A percentile compares a stretch with the other conserved stretches of the same genome.
These are phyloP conservation scores for Coniochaeta prunicola DNA, from an alignment of 2,329 filamentous ascomycete genomes.

Conservation along the genomic window DNA sequence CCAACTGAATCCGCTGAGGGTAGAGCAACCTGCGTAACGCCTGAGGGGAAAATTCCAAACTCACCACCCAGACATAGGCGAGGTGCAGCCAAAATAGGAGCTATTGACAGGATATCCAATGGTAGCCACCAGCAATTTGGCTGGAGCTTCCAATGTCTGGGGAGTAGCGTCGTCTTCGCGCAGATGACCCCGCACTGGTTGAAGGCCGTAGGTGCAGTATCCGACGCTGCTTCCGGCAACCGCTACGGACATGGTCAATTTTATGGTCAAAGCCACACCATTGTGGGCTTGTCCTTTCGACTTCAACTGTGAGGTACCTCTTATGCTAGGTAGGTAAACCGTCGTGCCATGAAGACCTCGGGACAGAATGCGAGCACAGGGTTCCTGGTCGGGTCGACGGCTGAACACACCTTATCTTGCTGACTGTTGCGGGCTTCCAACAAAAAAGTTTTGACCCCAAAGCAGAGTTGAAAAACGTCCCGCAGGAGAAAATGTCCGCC, in stretches of 20 bases:
- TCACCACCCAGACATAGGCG: neutral
- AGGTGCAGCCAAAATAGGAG: neutral
- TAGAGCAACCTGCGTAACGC: neutral
- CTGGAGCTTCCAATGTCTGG: neutral
- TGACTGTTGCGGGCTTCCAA: neutral
- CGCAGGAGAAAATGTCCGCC: neutral
- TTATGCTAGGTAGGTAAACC: too few relatives aligned
- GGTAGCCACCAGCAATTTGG: neutral
- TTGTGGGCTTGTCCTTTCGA: neutral
- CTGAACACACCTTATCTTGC: neutral
- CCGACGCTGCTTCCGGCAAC: constrained; percentile 6
- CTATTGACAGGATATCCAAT: neutral
- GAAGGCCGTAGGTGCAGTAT: neutral
- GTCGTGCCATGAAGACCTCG: too few relatives aligned
- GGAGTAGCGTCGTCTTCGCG: neutral
- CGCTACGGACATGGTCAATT: constrained; percentile 9
- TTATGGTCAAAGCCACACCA: neutral
- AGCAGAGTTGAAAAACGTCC: neutral
- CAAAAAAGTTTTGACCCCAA: neutral
- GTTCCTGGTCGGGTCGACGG: too few relatives aligned
- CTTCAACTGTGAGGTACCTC: too few relatives aligned
- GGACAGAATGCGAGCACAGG: too few relatives aligned
- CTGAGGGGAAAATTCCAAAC: neutral
- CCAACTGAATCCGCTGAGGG: too few relatives aligned
- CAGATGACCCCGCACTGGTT: neutral